phyloP scores from a whole-genome alignment of 179 eudicot genomes.

The Nepenthes alata region DNA sequence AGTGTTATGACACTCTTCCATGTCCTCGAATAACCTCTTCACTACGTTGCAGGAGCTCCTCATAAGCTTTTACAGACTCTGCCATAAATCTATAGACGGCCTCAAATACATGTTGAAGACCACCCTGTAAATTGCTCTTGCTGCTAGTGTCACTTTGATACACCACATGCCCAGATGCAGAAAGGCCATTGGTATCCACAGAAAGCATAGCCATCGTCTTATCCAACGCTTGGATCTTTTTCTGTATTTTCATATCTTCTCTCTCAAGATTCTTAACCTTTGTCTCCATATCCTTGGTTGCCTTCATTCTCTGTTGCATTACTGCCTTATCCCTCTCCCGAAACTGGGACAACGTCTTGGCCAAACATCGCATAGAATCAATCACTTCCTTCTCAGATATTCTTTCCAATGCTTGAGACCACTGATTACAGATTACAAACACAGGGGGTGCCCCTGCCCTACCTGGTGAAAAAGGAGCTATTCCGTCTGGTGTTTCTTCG shows the following conservation, averaged over 20 bases:
- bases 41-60: conserved; percentile 60
- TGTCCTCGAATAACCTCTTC: conserved; percentile 47
- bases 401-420: conserved; percentile 77
- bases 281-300: conserved; percentile 50
- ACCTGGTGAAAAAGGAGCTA: conserved; percentile 82
- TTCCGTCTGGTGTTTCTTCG: conserved; percentile 77
- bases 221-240: conserved; percentile 62
- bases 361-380: conserved; percentile 63
- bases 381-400: conserved; percentile 75
- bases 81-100: conserved; percentile 69
- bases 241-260: conserved; percentile 69
- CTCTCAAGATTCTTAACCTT: conserved; percentile 62
- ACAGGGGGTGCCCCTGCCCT: conserved; percentile 80
- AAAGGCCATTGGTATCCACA: conserved; percentile 24
- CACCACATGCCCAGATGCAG: conserved; percentile 47
- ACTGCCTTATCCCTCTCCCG: conserved; percentile 71
- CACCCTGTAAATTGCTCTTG: conserved; percentile 47
- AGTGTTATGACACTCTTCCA: conserved; percentile 19
- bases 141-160: conserved; percentile 79
- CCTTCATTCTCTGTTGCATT: conserved; percentile 52
- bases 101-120: conserved; percentile 60
- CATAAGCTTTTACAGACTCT: conserved; percentile 57
- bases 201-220: conserved; percentile 39
- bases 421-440: conserved; percentile 79
- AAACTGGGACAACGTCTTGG: conserved; percentile 48